phyloP scores from a whole-genome alignment of 345 rosid genomes.

The Syzygium aqueum region DNA sequence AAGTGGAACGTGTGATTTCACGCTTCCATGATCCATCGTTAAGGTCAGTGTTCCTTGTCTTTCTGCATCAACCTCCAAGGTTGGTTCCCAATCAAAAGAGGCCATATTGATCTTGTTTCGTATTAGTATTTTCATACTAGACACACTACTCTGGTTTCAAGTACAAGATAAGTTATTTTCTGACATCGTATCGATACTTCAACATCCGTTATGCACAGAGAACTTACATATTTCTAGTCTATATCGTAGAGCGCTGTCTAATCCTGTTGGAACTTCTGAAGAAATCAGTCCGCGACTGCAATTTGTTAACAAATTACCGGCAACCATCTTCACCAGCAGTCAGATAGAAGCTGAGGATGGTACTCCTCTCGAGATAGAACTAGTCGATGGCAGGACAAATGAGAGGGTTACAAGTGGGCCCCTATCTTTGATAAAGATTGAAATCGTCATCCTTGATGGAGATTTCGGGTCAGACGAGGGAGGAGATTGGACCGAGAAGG shows the following conservation, averaged over 20 bases:
- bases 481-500: conserved; percentile 22
- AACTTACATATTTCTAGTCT: background rate
- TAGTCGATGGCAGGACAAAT: conserved; percentile 16
- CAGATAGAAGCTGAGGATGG: conserved; percentile 13
- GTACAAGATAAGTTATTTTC: background rate
- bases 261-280: background rate
- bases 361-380: conserved; percentile 4
- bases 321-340: conserved; percentile 15
- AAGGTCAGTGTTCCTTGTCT: background rate
- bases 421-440: conserved; percentile 20
- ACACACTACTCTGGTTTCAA: background rate
- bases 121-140: background rate
- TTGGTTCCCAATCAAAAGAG: background rate
- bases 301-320: conserved; percentile 8
- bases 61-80: background rate
- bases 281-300: conserved; percentile 13
- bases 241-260: background rate
- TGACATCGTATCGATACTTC: background rate
- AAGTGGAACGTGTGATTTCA: conserved; percentile 1
- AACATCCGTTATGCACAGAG: background rate
- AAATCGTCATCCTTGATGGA: conserved; percentile 15
- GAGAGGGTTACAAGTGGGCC: conserved; percentile 12
- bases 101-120: background rate
- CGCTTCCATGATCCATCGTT: background rate
- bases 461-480: conserved; percentile 16